Percentiles rank a stretch among this genome's conserved stretches.
Evolutionary conservation across 139 green algal species (phyloP).

Genomic region (Chlorella sp.): DNA sequence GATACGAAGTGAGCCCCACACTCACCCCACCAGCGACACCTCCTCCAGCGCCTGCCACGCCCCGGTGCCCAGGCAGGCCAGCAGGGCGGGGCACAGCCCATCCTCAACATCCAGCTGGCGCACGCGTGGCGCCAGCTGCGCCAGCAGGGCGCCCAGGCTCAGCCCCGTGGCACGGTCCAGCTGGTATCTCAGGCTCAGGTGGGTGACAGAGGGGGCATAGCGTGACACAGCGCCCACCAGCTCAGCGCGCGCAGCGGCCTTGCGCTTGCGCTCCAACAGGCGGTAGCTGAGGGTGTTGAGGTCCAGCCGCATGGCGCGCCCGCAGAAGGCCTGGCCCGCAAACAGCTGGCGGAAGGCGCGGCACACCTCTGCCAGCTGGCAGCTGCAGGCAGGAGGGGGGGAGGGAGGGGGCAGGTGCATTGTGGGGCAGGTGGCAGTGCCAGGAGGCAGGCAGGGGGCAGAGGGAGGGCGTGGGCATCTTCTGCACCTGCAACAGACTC

Average conservation of each 20-base stretch:
- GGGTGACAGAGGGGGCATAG: background rate
- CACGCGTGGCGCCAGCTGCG: slow-evolving; percentile 17
- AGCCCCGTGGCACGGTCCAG: background rate
- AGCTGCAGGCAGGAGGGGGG: background rate
- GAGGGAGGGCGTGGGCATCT: too few relatives aligned
- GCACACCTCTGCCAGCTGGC: slow-evolving; percentile 21
- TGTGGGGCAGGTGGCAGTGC: too few relatives aligned
- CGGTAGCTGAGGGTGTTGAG: slow-evolving; percentile 25
- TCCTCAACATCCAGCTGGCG: slow-evolving; percentile 20
- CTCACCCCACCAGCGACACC: background rate
- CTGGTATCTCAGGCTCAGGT: background rate
- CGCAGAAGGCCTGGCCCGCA: background rate
- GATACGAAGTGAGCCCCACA: background rate
- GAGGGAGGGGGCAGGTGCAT: too few relatives aligned
- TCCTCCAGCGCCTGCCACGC: background rate
- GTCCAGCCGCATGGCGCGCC: background rate
- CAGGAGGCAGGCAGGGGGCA: background rate
- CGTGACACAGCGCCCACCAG: background rate
- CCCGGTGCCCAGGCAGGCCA: background rate
- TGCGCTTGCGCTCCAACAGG: background rate
- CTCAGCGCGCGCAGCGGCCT: background rate
- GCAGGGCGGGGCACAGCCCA: slow-evolving; percentile 10
- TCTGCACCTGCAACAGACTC: too few relatives aligned
- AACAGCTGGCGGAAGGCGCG: slow-evolving; percentile 23
- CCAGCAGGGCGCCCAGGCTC: background rate